Base-by-base conservation (phyloP, 306 rosid genomes). In the Hylodesmum podocarpum region DNA sequence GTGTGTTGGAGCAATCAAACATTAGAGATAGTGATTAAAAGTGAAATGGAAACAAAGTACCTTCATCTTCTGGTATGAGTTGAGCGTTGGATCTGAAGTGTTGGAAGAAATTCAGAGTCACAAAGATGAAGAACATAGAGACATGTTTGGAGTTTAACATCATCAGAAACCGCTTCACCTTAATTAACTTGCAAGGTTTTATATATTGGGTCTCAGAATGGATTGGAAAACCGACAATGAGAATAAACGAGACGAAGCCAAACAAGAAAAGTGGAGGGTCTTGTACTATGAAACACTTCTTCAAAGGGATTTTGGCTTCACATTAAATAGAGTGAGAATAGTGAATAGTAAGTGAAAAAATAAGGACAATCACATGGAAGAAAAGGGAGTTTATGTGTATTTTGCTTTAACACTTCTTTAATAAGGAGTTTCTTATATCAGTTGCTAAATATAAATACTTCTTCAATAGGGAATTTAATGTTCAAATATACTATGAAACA, bases 31-130 rank as follows among this genome's bases (percentile, higher is more conserved):
- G n/a, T 64, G 8, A 61, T 0, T 0, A 22, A 6, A 8, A 49
- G 5, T 1, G 12, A 39, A 78, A 24, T 18, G 27, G 50, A 40
- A 21, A 39, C 37, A 66, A 12, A 13, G 39, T 53, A 93, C 98
- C 97, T 93, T 93, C 98, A n/a, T 85, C 79, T 65, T 73, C 68
- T 25, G 97, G 91, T 14, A 93, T 16, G 61, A 76, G 84, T 83
- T 88, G 87, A 63, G 97, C 93, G 78, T 79, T 65, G 67, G 93
- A 84, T 62, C 84, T 82, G 67, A 86, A 88, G 14, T 73, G 36
- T 0, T 44, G 18, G 83, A 84, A 76, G 86, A 66, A 82, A 84
- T 73, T 84, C 61, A 88, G 59, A 70, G 77, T 49, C 16, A 66
- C 73, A 16, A 57, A 73, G 50, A 84, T 61, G 73, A 87, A 73